phyloP scores from a whole-genome alignment of 148 eudicot species.

The Polygonum aviculare region DNA sequence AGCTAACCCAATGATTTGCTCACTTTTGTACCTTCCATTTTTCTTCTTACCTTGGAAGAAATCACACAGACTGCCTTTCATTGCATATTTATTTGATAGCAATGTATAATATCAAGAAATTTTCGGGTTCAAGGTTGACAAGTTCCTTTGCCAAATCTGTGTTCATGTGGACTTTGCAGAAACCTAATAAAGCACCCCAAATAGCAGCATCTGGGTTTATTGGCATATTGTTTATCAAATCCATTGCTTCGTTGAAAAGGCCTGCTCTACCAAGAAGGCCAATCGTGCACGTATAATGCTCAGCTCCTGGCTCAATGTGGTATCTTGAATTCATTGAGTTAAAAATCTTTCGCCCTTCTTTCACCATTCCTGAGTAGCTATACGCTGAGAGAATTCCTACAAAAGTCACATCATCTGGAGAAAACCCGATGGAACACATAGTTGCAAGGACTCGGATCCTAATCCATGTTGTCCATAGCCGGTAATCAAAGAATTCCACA shows the following conservation, averaged over 20 bases:
- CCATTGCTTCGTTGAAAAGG: conserved; percentile 33
- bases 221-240: conserved; percentile 32
- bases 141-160: conserved; percentile 35
- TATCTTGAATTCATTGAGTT: conserved; percentile 32
- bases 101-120: conserved; percentile 36
- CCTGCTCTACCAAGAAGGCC: conserved; percentile 55
- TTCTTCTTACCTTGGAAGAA: conserved; percentile 27
- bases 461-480: conserved; percentile 36
- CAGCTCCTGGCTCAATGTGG: conserved; percentile 25
- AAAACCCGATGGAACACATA: conserved; percentile 25
- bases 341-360: conserved; percentile 39
- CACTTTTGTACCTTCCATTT: conserved; percentile 31
- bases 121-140: conserved; percentile 29
- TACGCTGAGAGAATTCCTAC: conserved; percentile 45
- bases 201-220: conserved; percentile 31
- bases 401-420: conserved; percentile 37
- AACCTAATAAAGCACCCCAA: conserved; percentile 42
- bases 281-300: conserved; percentile 51
- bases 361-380: conserved; percentile 38
- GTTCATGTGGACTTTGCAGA: conserved; percentile 38
- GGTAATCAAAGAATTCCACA: conserved; percentile 48
- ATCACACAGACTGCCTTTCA: conserved; percentile 36
- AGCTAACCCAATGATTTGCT: conserved; percentile 45
- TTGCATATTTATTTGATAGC: conserved; percentile 44
- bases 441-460: conserved; percentile 24